Evolutionary conservation across 1,139 yeast genomes (phyloP).

Genomic region (Candida tropicalis): DNA sequence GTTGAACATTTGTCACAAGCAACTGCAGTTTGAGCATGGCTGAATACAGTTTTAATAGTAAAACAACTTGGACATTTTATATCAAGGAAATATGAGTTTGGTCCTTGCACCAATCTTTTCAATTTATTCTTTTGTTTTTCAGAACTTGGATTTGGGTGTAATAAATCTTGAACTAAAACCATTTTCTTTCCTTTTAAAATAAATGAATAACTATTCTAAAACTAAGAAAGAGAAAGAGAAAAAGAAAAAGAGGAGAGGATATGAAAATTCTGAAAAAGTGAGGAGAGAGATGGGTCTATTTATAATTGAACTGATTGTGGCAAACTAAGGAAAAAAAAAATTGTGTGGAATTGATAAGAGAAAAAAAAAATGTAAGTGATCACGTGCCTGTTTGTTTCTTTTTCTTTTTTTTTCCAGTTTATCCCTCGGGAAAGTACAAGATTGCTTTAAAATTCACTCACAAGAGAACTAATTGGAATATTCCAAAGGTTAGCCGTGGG

Average conservation of each 20-base stretch:
- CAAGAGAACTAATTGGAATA: neutral
- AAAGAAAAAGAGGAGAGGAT: neutral
- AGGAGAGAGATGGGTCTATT: slow-evolving; percentile 3
- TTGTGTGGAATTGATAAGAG: neutral
- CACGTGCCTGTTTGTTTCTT: neutral
- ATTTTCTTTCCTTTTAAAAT: neutral
- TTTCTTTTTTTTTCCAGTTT: neutral
- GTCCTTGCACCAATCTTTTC: slow-evolving; percentile 95
- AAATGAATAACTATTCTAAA: neutral
- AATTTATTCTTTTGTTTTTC: slow-evolving; percentile 98
- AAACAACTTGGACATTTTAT: slow-evolving; percentile 99
- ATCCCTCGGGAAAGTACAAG: neutral
- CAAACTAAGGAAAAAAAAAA: neutral
- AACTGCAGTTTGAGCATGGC: slow-evolving; percentile 99
- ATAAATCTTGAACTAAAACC: slow-evolving; percentile 98
- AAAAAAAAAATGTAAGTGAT: neutral
- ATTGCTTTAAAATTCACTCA: neutral
- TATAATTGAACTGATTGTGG: slow-evolving; percentile 4
- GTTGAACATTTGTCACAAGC: slow-evolving; percentile 99
- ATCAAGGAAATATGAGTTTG: slow-evolving; percentile 99
- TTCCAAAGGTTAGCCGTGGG: slow-evolving; percentile 1
- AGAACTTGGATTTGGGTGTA: slow-evolving; percentile 95
- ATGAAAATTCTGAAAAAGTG: neutral
- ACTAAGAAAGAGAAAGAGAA: neutral
- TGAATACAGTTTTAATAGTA: slow-evolving; percentile 98